Base-by-base conservation (phyloP, 305 asterid species). In the Fraxinus angustifolia region DNA sequence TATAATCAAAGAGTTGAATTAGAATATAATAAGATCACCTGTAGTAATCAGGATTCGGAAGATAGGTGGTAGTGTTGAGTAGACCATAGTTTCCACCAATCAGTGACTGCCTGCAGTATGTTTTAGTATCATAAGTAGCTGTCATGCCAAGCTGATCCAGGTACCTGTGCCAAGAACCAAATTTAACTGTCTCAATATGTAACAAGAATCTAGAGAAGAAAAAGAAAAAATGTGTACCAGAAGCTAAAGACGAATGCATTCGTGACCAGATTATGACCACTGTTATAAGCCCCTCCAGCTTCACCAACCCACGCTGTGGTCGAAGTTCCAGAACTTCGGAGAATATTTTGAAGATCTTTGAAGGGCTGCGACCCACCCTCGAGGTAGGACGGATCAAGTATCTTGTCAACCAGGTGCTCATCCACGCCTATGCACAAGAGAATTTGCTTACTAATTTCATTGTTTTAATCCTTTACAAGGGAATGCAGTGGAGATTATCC, bases 141-240 rank as follows among this genome's bases (percentile, higher is more conserved):
- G 98, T 77, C 97, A 91, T 91, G 81, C 97, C 98, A 82, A 95
- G 90, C 90, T 93, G 97, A 90, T 95, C 98, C 82, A 95, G 84
- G 75, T 92, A 95, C 98, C 97, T 94, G 76, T 16, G 60, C 60
- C 60, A 50, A 50, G 21, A 50, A 50, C 60, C 60, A 50, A 16
- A 17, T 56, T 73, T 67, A 12, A 31, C 74, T 23, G 4, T 28
- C 84, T 17, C 67, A 26, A 73, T 21, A 80, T 60, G 77, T 48
- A 48, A 75, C n/a, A 73, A 50, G 58, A 76, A n/a, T 48, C 73
- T 10, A 33, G 72, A 60, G 26, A 77, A 31, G 16, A 50, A 30
- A 16, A 48, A 67, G 6, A 6, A 33, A n/a, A 17, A 8, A 40
- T 71, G 1, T 8, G 72, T 91, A 94, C 99, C 99, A 95, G 76